Base-by-base conservation (phyloP, 139 green algal species). In the Chlamydomonas schloesseri region DNA sequence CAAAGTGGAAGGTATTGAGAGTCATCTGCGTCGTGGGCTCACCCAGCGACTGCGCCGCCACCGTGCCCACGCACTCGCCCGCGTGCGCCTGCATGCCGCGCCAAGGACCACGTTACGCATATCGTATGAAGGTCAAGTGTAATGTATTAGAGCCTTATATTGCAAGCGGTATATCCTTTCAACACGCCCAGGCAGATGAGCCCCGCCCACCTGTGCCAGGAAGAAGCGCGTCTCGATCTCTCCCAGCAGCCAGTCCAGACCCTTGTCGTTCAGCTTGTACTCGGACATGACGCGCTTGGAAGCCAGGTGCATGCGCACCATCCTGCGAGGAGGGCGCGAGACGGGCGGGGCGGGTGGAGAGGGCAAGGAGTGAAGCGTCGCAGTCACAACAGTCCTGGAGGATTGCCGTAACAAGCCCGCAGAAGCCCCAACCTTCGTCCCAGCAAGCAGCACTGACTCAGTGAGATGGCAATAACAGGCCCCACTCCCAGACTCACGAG, bases 11-110 rank as follows among this genome's bases (percentile, higher is more conserved):
- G 29, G 98, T 98, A 93, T 98, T 98, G 58, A 98, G 93, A 65
- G 96, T 98, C 96, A 98, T 98, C 90, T 95, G 90, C 57, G 98
- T 99, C 36, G 98, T 99, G 26, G 98, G 98, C 95, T 99, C 98
- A 3, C 98, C 98, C 73, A 99, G 97, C 68, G 93, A 97, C 93
- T 99, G 98, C 28, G 98, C 98, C 24, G 98, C 98, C 28, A 99
- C 90, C 11, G 94, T 98, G 84, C 97, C 97, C 31, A 99, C 97
- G 86, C 95, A 97, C 88, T 99, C 97, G 10, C 97, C 97, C 13
- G 96, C 91, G 57, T 94, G 91, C 0, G 92, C 92, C 76, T 95
- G 42, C 42, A 50, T n/a, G n/a, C n/a, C n/a, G n/a, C n/a, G n/a
- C n/a, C n/a, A n/a, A n/a, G n/a, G n/a, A n/a, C n/a, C n/a, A n/a